These are phyloP conservation scores for Pythium oligandrum DNA, from an alignment of 352 stramenopile species.

Conservation along the genomic window DNA sequence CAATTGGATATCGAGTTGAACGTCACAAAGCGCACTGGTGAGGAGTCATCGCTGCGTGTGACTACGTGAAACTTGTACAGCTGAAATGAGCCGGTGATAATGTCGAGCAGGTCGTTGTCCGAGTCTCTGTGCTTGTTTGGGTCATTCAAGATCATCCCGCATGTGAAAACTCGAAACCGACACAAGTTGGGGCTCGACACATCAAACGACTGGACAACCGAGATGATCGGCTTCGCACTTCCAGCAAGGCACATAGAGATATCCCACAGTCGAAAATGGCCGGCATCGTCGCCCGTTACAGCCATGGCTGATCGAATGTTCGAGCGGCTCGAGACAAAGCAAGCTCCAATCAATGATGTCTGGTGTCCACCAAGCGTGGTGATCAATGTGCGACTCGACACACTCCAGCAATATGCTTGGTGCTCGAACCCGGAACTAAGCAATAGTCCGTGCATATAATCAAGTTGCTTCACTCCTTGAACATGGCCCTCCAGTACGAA, in stretches of 20 bases:
- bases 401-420: constrained; percentile 75
- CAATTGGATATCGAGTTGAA: constrained; percentile 61
- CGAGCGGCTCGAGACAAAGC: constrained; percentile 40
- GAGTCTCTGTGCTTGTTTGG: constrained; percentile 15
- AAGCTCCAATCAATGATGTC: constrained; percentile 55
- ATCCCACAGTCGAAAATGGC: constrained; percentile 80
- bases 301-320: constrained; percentile 15
- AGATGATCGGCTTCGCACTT: constrained; percentile 25
- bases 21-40: constrained; percentile 35
- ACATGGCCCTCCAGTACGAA: constrained; percentile 62
- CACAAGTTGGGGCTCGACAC: constrained; percentile 38
- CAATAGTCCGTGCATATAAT: constrained; percentile 38
- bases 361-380: constrained; percentile 63
- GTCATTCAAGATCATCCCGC: constrained; percentile 4
- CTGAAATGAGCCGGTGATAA: constrained; percentile 48
- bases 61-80: constrained; percentile 50
- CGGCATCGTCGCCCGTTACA: constrained; percentile 65
- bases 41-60: constrained; percentile 25
- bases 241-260: constrained; percentile 47
- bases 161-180: constrained; percentile 37
- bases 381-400: constrained; percentile 38
- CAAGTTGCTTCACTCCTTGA: constrained; percentile 60
- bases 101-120: constrained; percentile 24
- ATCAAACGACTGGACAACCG: constrained; percentile 45
- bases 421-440: constrained; percentile 81